phyloP scores from a whole-genome alignment of 441 rosid genomes.

The Sinapis alba region DNA sequence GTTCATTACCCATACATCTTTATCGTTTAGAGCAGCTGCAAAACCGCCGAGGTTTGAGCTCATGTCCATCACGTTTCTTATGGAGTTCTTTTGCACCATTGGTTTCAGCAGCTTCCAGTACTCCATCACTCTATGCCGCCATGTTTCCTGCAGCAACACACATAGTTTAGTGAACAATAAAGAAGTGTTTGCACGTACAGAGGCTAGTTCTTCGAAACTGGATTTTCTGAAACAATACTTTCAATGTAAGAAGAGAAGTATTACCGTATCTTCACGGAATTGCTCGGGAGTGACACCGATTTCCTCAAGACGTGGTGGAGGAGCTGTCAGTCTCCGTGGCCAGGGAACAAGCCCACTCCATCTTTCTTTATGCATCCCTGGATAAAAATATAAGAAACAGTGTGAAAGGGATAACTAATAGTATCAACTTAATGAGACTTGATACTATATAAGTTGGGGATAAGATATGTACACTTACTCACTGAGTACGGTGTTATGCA shows the following conservation, averaged over 20 bases:
- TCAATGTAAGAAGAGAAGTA: neutral
- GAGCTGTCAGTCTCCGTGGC: slow-evolving; percentile 79
- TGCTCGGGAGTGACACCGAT: slow-evolving; percentile 67
- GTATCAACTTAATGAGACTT: neutral
- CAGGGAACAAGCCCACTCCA: slow-evolving; percentile 85
- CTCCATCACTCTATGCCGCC: slow-evolving; percentile 80
- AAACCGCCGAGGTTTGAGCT: slow-evolving; percentile 89
- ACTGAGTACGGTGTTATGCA: slow-evolving; percentile 82
- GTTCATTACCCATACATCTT: slow-evolving; percentile 94
- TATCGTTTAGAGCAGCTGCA: slow-evolving; percentile 77
- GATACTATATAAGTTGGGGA: neutral
- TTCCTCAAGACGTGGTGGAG: slow-evolving; percentile 88
- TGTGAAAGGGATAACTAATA: neutral
- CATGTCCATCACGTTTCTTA: slow-evolving; percentile 98
- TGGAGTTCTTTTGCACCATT: slow-evolving; percentile 60
- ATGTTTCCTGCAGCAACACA: slow-evolving; percentile 59
- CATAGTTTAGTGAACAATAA: slow-evolving; percentile 4
- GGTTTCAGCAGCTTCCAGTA: slow-evolving; percentile 92
- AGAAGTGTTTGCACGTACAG: neutral
- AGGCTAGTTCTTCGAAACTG: neutral
- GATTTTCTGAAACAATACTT: neutral
- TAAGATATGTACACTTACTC: slow-evolving; percentile 55
- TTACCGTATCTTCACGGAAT: slow-evolving; percentile 83
- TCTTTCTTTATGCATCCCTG: slow-evolving; percentile 85
- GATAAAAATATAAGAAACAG: neutral